These are phyloP conservation scores for Aquilaria malaccensis DNA, from an alignment of 345 rosid genomes.

Conservation along the genomic window DNA sequence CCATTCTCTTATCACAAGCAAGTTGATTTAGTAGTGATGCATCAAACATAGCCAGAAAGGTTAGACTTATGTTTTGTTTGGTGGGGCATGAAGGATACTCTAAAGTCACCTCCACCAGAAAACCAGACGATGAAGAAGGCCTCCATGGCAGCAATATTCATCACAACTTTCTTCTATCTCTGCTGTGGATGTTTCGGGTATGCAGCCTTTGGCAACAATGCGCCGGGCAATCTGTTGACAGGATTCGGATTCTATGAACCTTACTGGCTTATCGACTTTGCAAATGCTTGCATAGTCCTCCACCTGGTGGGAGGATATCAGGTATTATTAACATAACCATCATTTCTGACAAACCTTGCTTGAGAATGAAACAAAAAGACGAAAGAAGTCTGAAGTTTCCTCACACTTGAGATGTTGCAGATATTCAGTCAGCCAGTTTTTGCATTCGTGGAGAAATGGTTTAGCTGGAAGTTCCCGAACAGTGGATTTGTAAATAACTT, in stretches of 20 bases:
- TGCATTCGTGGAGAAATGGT: slow-evolving; percentile 50
- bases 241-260: slow-evolving; percentile 42
- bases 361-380: background rate
- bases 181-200: slow-evolving; percentile 39
- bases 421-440: slow-evolving; percentile 63
- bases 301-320: slow-evolving; percentile 52
- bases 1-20: background rate
- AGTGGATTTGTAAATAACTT: slow-evolving; percentile 32
- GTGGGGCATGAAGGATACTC: slow-evolving; percentile 25
- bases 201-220: slow-evolving; percentile 33
- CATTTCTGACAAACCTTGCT: background rate
- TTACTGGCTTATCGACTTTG: slow-evolving; percentile 40
- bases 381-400: background rate
- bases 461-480: slow-evolving; percentile 27
- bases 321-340: slow-evolving; percentile 18
- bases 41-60: background rate
- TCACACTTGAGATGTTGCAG: slow-evolving; percentile 23
- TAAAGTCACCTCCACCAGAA: slow-evolving; percentile 39
- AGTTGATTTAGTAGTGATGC: background rate
- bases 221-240: slow-evolving; percentile 35
- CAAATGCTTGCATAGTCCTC: slow-evolving; percentile 37
- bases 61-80: too few species aligned
- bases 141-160: slow-evolving; percentile 20
- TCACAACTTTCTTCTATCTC: slow-evolving; percentile 35
- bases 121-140: slow-evolving; percentile 43